Evolutionary conservation across 495 filamentous ascomycete genomes (phyloP), one percentile per base, ranked within the genome.

Genomic region (Daldinia caldariorum): DNA sequence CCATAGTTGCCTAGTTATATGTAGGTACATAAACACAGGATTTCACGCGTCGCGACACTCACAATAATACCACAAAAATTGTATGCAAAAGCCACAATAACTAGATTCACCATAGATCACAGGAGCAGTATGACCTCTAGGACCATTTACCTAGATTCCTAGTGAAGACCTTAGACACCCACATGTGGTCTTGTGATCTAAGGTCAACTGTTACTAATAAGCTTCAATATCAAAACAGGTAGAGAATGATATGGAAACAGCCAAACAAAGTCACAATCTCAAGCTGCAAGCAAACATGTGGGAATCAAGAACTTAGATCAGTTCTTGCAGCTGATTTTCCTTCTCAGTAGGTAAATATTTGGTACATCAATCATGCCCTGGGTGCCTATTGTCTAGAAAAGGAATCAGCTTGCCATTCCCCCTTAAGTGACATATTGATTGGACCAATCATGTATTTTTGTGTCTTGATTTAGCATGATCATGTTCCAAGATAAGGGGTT

Each of bases 21-120:
- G 34, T 22, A 47, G 5, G 14, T 43, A 43, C 6, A 45, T 45
- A 45, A 45, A 45, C 16, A 20, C 41, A 8, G 6, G 43, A 47
- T 20, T 47, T 47, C 43, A 47, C 43, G 43, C 43, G 43, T 47
- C 43, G 43, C 43, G 43, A 47, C 43, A 10, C 4, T 18, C 20
- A 9, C 43, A 20, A 47, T 8, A 47, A 22, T 12, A 20, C 43
- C 20, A 47, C 18, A 20, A 9, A 47, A 1, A 20, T 1, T 47
- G 5, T 4, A 47, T 2, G 22, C 10, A 22, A 26, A 26, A 26
- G 26, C 1, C 26, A 26, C 3, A 26, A 26, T 26, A 26, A 26
- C 26, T 26, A 26, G 26, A 26, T 26, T 26, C 26, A 26, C 26
- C 26, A 26, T 26, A 3, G 26, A 26, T 26, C 26, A 26, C 26